Evolutionary conservation across 1,284 basidiomycete genomes (phyloP).

Genomic region (Malassezia yamatoensis): DNA sequence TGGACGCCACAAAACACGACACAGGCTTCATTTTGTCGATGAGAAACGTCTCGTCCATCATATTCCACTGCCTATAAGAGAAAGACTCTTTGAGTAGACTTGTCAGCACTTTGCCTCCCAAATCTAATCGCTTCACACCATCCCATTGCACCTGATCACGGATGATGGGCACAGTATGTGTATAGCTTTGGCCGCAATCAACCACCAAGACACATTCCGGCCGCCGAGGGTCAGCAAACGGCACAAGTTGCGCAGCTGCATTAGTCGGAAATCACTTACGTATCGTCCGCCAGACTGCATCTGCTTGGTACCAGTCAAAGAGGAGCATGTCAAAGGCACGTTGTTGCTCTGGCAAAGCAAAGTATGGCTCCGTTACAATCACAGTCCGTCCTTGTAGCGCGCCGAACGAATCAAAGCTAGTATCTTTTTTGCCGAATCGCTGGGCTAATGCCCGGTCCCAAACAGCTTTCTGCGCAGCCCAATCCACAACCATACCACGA

Average conservation of each 20-base stretch:
- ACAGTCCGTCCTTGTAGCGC: slow-evolving; percentile 19
- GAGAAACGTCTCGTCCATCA: slow-evolving; percentile 90
- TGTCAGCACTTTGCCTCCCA: slow-evolving; percentile 85
- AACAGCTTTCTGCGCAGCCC: slow-evolving; percentile 39
- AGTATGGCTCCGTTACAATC: slow-evolving; percentile 81
- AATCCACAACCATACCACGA: slow-evolving; percentile 38
- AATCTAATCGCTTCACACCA: slow-evolving; percentile 73
- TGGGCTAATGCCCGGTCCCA: slow-evolving; percentile 31
- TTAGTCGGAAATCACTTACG: slow-evolving; percentile 16
- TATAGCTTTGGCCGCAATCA: slow-evolving; percentile 84
- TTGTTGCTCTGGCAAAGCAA: slow-evolving; percentile 81
- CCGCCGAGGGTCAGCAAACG: slow-evolving; percentile 5
- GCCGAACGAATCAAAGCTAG: slow-evolving; percentile 11
- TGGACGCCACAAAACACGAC: slow-evolving; percentile 64
- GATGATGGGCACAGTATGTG: slow-evolving; percentile 77
- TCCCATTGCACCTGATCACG: slow-evolving; percentile 64
- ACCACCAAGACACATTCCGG: slow-evolving; percentile 74
- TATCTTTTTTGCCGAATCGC: not conserved
- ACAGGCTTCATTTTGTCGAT: slow-evolving; percentile 80
- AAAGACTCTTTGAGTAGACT: slow-evolving; percentile 87
- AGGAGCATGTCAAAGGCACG: slow-evolving; percentile 84
- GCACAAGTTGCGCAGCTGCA: slow-evolving; percentile 4
- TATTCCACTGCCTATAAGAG: slow-evolving; percentile 90
- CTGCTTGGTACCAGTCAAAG: slow-evolving; percentile 91
- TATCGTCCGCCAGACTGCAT: slow-evolving; percentile 59